Percentiles rank a stretch among this genome's conserved stretches.
These are phyloP conservation scores for Leucosporidium scottii DNA, from an alignment of 768 basidiomycete genomes.

Conservation along the genomic window DNA sequence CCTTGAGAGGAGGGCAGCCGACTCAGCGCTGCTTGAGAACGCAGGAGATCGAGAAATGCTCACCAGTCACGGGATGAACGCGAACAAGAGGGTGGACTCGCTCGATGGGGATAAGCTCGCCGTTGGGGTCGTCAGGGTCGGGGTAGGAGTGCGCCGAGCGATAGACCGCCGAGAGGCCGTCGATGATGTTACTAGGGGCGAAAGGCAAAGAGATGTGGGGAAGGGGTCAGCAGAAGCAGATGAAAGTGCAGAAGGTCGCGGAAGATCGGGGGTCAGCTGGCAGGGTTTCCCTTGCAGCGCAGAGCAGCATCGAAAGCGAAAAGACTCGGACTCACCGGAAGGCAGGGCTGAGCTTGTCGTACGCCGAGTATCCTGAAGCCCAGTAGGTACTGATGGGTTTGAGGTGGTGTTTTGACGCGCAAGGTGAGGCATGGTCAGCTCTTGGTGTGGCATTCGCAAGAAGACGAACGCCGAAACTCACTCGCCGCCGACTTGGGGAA, in stretches of 20 bases:
- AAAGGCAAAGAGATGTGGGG: too few species aligned
- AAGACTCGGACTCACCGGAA: conserved; percentile 20
- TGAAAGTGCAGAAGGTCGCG: too few species aligned
- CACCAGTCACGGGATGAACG: conserved; percentile 78
- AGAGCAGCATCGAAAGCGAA: too few species aligned
- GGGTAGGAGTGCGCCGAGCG: conserved; percentile 40
- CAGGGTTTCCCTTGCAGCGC: too few species aligned
- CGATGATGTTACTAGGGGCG: conserved; percentile 28
- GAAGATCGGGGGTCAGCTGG: too few species aligned
- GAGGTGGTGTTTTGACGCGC: too few species aligned
- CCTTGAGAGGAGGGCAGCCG: conserved; percentile 33
- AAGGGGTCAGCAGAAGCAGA: too few species aligned
- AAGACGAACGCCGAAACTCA: too few species aligned
- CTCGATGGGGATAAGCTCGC: conserved; percentile 37
- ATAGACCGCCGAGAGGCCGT: conserved; percentile 38
- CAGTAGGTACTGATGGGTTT: background rate
- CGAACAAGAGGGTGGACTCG: conserved; percentile 69
- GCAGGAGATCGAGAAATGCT: conserved; percentile 73
- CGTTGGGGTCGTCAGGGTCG: conserved; percentile 31
- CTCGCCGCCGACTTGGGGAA: background rate
- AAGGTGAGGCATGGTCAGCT: background rate
- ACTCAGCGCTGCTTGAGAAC: conserved; percentile 41
- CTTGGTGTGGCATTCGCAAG: too few species aligned
- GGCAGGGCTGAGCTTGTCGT: conserved; percentile 37
- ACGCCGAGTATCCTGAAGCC: background rate